These are phyloP conservation scores for Pichia exigua DNA, from an alignment of 805 yeast species.

Conservation along the genomic window DNA sequence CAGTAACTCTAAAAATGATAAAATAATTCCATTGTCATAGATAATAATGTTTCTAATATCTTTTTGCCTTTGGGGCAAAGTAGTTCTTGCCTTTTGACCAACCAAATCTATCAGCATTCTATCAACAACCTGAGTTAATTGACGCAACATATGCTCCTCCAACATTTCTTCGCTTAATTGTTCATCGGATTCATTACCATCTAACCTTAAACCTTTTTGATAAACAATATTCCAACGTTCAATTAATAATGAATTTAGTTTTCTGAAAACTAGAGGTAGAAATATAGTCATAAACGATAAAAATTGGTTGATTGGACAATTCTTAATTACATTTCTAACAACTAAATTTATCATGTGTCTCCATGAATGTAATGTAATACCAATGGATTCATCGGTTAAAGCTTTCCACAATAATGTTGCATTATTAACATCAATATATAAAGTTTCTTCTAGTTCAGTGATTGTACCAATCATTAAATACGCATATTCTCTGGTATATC, in stretches of 20 bases:
- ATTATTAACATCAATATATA: slow-evolving; percentile 78
- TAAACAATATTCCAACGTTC: slow-evolving; percentile 67
- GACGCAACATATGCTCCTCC: slow-evolving; percentile 92
- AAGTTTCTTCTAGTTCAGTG: slow-evolving; percentile 79
- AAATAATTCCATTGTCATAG: slow-evolving; percentile 56
- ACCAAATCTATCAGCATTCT: slow-evolving; percentile 79
- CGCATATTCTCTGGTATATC: slow-evolving; percentile 95
- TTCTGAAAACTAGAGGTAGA: slow-evolving; percentile 66
- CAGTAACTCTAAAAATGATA: slow-evolving; percentile 67
- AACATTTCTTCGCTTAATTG: slow-evolving; percentile 95
- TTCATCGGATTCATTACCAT: slow-evolving; percentile 57
- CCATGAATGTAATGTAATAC: slow-evolving; percentile 94
- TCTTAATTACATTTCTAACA: slow-evolving; percentile 74
- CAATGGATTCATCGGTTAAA: slow-evolving; percentile 75
- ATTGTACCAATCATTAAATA: slow-evolving; percentile 84
- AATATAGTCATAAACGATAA: slow-evolving; percentile 66
- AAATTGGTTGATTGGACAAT: slow-evolving; percentile 72
- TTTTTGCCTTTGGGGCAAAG: slow-evolving; percentile 49
- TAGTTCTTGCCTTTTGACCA: slow-evolving; percentile 56
- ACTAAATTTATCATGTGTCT: slow-evolving; percentile 91
- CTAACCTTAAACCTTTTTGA: slow-evolving; percentile 46
- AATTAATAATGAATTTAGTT: slow-evolving; percentile 68
- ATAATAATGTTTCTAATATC: slow-evolving; percentile 62
- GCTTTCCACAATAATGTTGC: slow-evolving; percentile 77
- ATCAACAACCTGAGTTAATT: slow-evolving; percentile 86